phyloP scores from a whole-genome alignment of 768 basidiomycete species.

The Hygrophoropsis aurantiaca region DNA sequence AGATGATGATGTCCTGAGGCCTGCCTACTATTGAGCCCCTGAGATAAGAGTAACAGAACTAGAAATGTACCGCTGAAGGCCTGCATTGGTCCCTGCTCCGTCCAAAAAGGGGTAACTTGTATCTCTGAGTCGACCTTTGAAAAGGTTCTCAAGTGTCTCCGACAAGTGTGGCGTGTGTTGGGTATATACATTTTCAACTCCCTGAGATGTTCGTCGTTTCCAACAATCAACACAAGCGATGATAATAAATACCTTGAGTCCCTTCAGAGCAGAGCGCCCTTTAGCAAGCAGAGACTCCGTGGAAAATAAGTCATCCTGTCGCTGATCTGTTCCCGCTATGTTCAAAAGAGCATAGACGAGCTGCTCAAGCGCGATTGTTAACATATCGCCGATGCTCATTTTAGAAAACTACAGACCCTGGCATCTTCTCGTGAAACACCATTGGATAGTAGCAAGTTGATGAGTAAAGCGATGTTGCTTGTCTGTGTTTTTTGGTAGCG shows the following conservation, averaged over 20 bases:
- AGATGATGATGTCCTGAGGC: constrained; percentile 94
- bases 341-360: constrained; percentile 92
- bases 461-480: constrained; percentile 76
- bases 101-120: constrained; percentile 88
- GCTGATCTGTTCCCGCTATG: constrained; percentile 91
- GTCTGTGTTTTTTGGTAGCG: constrained; percentile 91
- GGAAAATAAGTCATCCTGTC: constrained; percentile 96
- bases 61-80: constrained; percentile 60
- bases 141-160: constrained; percentile 86
- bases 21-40: constrained; percentile 37
- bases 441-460: constrained; percentile 72
- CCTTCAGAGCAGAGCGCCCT: constrained; percentile 92
- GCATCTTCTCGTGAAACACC: constrained; percentile 79
- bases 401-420: constrained; percentile 43
- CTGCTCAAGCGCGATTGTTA: constrained; percentile 38
- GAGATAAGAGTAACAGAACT: background rate
- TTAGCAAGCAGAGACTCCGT: constrained; percentile 93
- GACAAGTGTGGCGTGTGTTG: constrained; percentile 94
- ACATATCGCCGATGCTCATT: background rate
- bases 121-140: constrained; percentile 85
- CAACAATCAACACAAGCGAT: background rate
- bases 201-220: constrained; percentile 44
- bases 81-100: constrained; percentile 65
- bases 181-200: constrained; percentile 98
- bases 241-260: constrained; percentile 69